Evolutionary conservation across 2,329 filamentous ascomycete genomes (phyloP).

Genomic region (Basipetospora chlamydospora): DNA sequence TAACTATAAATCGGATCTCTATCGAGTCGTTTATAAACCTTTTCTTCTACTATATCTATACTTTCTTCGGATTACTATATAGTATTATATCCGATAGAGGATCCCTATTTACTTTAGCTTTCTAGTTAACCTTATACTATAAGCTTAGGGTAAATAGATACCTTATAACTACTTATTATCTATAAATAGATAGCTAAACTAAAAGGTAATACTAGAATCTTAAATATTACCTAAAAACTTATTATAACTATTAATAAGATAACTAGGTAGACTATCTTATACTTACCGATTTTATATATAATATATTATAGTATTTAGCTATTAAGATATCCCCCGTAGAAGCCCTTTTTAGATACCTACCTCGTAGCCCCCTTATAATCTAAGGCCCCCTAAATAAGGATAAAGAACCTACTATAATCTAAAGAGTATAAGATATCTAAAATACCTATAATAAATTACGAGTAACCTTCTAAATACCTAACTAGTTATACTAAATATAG

Average conservation of each 20-base stretch:
- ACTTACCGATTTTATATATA: constrained; percentile 4
- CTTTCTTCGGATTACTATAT: not conserved
- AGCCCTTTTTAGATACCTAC: not conserved
- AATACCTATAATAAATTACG: not conserved
- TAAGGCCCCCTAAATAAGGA: not conserved
- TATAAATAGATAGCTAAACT: constrained; percentile 4
- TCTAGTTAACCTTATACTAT: not conserved
- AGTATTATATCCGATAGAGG: not conserved
- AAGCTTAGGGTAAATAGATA: constrained; percentile 4
- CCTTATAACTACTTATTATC: constrained; percentile 2
- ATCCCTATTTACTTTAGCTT: not conserved
- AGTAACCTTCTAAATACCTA: not conserved
- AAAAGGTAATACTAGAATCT: constrained; percentile 3
- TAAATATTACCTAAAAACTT: constrained; percentile 4
- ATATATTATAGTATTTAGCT: constrained; percentile 1
- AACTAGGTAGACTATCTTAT: constrained; percentile 4
- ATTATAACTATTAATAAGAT: constrained; percentile 7
- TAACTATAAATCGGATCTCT: not conserved
- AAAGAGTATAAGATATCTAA: not conserved
- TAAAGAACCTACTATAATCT: not conserved
- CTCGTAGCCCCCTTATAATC: not conserved
- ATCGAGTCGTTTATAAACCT: not conserved
- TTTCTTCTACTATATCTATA: not conserved
- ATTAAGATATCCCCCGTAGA: not conserved
- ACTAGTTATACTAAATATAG: not conserved